A percentile compares a stretch with the other conserved stretches of the same genome.
Evolutionary conservation across 2,329 filamentous ascomycete species (phyloP).

Genomic region (Alternaria infectoria): DNA sequence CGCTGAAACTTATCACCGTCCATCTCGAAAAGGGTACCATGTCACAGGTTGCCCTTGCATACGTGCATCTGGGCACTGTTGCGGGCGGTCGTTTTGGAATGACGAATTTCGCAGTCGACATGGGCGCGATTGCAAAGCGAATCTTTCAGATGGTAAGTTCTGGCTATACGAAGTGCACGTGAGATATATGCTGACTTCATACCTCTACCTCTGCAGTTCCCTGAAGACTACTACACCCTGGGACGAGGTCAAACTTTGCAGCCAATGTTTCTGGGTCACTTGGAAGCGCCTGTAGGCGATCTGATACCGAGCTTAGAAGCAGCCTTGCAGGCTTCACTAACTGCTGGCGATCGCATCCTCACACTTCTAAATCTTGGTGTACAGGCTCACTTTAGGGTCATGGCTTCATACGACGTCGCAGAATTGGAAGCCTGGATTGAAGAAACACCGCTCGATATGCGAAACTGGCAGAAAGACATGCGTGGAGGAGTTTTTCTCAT

Average conservation of each 20-base stretch:
- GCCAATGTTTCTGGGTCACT: slow-evolving; percentile 72
- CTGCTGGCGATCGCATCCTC: slow-evolving; percentile 73
- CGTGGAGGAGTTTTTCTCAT: slow-evolving; percentile 74
- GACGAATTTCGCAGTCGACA: slow-evolving; percentile 69
- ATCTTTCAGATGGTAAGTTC: slow-evolving; percentile 61
- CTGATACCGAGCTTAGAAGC: slow-evolving; percentile 66
- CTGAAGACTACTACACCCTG: slow-evolving; percentile 63
- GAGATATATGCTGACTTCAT: background rate
- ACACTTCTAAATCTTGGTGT: slow-evolving; percentile 75
- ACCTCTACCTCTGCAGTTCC: slow-evolving; percentile 44
- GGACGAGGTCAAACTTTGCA: slow-evolving; percentile 74
- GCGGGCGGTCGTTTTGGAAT: slow-evolving; percentile 73
- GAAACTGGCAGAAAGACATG: slow-evolving; percentile 73
- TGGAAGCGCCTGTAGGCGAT: slow-evolving; percentile 67
- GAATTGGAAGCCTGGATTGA: slow-evolving; percentile 75
- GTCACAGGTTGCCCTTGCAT: slow-evolving; percentile 72
- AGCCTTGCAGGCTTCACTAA: slow-evolving; percentile 69
- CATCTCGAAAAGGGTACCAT: slow-evolving; percentile 70
- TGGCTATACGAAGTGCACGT: background rate
- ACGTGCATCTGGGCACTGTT: slow-evolving; percentile 72
- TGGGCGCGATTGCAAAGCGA: slow-evolving; percentile 68
- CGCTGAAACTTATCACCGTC: slow-evolving; percentile 69
- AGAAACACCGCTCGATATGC: slow-evolving; percentile 75
- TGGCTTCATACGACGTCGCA: slow-evolving; percentile 69
- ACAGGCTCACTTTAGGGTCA: slow-evolving; percentile 70